Conservation (phyloP, 257 asterid genomes). For the Gynochthodes officinalis region DNA sequence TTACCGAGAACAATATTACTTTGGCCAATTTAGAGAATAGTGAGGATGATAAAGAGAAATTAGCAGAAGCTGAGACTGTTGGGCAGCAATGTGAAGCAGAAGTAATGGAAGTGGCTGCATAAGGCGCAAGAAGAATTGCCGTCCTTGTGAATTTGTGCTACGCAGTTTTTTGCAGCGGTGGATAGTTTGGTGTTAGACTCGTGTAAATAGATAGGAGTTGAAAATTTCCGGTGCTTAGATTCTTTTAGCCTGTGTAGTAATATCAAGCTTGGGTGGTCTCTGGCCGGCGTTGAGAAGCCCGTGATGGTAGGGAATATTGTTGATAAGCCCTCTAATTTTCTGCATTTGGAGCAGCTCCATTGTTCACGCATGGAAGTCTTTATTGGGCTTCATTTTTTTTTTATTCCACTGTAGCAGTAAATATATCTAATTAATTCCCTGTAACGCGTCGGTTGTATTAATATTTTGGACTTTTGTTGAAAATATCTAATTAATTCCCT, state of each 20-base stretch:
- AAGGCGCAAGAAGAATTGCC: slow-evolving; percentile 1
- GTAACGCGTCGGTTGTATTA: too few relatives aligned
- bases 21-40: slow-evolving; percentile 17
- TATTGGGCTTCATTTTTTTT: background rate
- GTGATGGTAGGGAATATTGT: background rate
- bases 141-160: background rate
- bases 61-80: slow-evolving; percentile 42
- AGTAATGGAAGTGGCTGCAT: slow-evolving; percentile 30
- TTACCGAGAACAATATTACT: slow-evolving; percentile 7
- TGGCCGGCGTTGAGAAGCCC: background rate
- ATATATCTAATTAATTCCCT: background rate
- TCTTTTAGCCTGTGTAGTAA: slow-evolving; percentile 1
- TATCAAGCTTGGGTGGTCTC: slow-evolving; percentile 8
- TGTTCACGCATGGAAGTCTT: background rate
- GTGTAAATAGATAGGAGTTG: slow-evolving; percentile 39
- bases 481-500: background rate
- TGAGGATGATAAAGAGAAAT: slow-evolving; percentile 26
- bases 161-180: slow-evolving; percentile 12
- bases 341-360: background rate
- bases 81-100: slow-evolving; percentile 44
- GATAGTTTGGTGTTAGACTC: slow-evolving; percentile 19
- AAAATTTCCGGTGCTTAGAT: slow-evolving; percentile 9
- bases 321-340: slow-evolving; percentile 3
- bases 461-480: too few relatives aligned
- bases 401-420: background rate